Evolutionary conservation across 768 basidiomycete species (phyloP).

Genomic region (Hebeloma cylindrosporum): DNA sequence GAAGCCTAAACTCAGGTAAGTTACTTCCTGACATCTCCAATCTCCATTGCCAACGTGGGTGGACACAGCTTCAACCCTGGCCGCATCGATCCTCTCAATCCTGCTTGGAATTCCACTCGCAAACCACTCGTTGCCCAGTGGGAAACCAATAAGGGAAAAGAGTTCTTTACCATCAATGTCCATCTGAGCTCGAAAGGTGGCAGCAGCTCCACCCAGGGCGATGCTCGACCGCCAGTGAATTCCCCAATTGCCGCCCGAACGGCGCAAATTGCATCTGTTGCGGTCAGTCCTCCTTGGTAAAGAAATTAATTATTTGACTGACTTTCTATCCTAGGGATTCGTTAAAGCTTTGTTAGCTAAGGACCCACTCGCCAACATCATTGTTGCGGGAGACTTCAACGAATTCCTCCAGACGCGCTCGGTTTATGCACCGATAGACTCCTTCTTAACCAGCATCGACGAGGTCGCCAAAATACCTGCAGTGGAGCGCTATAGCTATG

Average conservation of each 20-base stretch:
- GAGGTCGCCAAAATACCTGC: conserved; percentile 45
- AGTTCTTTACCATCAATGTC: conserved; percentile 59
- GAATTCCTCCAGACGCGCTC: conserved; percentile 55
- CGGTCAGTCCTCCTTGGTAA: conserved; percentile 36
- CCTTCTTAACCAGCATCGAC: conserved; percentile 49
- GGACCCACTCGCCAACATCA: conserved; percentile 46
- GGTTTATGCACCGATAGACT: conserved; percentile 44
- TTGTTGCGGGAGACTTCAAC: conserved; percentile 64
- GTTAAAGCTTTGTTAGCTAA: conserved; percentile 42
- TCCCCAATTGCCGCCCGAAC: conserved; percentile 46
- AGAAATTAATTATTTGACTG: background rate
- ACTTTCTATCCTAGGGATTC: conserved; percentile 41
- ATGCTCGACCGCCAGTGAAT: conserved; percentile 61
- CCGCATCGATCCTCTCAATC: conserved; percentile 56
- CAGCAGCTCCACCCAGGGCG: conserved; percentile 52
- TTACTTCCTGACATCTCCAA: background rate
- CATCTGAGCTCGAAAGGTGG: conserved; percentile 61
- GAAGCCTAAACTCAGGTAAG: conserved; percentile 43
- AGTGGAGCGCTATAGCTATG: conserved; percentile 60
- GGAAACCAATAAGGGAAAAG: conserved; percentile 42
- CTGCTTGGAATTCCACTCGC: conserved; percentile 54
- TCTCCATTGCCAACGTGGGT: background rate
- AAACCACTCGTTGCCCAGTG: conserved; percentile 63
- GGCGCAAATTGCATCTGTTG: conserved; percentile 48
- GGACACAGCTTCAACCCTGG: conserved; percentile 57